phyloP scores from a whole-genome alignment of 306 rosid species.

The Malus domestica region DNA sequence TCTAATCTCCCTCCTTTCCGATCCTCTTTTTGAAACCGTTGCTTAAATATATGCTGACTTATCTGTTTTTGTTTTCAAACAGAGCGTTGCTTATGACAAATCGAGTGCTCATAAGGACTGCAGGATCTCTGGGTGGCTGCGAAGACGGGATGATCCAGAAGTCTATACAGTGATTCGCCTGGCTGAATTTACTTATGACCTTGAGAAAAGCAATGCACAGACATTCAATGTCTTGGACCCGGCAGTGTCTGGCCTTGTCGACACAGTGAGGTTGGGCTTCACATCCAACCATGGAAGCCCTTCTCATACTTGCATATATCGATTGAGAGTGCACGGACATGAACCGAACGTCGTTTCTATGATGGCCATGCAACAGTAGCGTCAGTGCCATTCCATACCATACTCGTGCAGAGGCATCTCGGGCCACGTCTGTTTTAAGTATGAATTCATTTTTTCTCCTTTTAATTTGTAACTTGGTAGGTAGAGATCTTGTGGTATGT shows the following conservation, averaged over 20 bases:
- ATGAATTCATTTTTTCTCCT: constrained; percentile 13
- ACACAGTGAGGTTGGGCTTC: constrained; percentile 47
- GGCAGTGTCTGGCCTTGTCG: constrained; percentile 31
- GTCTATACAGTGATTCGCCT: constrained; percentile 36
- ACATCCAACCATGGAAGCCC: constrained; percentile 82
- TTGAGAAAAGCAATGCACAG: constrained; percentile 93
- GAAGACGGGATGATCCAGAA: constrained; percentile 20
- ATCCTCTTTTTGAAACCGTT: constrained; percentile 24
- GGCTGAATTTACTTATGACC: constrained; percentile 67
- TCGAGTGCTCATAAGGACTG: constrained; percentile 87
- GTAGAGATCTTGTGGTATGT: not conserved
- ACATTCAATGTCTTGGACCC: constrained; percentile 52
- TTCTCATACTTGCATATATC: constrained; percentile 92
- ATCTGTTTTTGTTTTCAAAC: not conserved
- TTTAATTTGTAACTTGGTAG: constrained; percentile 23
- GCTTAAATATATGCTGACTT: constrained; percentile 23
- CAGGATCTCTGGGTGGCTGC: constrained; percentile 86
- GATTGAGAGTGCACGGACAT: constrained; percentile 80
- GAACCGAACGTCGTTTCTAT: constrained; percentile 56
- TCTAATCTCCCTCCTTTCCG: too few species aligned
- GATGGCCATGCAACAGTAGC: constrained; percentile 42
- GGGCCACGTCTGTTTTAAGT: constrained; percentile 5
- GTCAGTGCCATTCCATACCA: constrained; percentile 8
- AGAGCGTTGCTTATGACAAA: constrained; percentile 90
- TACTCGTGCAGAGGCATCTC: not conserved